A percentile compares a stretch with the other conserved stretches of the same genome.
Evolutionary conservation across 371 early-diverging fungal species (phyloP).

Genomic region (Rhizopus sp.): DNA sequence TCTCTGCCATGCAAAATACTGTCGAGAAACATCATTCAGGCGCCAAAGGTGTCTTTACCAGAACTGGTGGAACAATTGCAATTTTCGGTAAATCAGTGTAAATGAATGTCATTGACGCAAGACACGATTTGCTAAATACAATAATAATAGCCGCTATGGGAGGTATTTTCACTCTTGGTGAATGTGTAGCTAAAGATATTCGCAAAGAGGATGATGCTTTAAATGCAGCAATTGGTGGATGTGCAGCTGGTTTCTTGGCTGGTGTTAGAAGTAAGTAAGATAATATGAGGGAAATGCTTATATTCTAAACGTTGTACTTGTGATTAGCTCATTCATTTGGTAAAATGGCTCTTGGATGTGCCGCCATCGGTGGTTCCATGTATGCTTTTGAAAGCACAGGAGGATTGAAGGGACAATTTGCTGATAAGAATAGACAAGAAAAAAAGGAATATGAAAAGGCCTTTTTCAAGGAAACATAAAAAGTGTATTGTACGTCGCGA

Average conservation of each 20-base stretch:
- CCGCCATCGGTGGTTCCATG: constrained; percentile 72
- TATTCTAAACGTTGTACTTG: background rate
- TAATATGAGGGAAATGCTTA: background rate
- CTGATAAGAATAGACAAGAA: constrained; percentile 51
- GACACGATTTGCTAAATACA: background rate
- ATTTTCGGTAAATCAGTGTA: constrained; percentile 61
- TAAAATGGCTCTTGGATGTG: constrained; percentile 60
- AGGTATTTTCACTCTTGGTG: constrained; percentile 74
- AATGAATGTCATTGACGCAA: background rate
- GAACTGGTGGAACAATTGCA: constrained; percentile 72
- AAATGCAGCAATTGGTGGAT: constrained; percentile 75
- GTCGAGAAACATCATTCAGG: constrained; percentile 64
- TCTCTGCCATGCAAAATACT: constrained; percentile 76
- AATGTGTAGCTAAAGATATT: constrained; percentile 57
- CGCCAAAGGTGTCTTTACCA: constrained; percentile 66
- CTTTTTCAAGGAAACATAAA: constrained; percentile 44
- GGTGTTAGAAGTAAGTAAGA: constrained; percentile 58
- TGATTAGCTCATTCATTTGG: constrained; percentile 60
- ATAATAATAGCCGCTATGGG: constrained; percentile 73
- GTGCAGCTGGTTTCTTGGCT: constrained; percentile 75
- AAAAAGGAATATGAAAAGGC: constrained; percentile 53
- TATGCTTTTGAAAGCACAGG: constrained; percentile 72
- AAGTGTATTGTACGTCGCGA: too few species aligned
- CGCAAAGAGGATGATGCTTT: constrained; percentile 71
- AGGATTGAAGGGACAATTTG: constrained; percentile 58